Percentiles rank a stretch among this genome's conserved stretches.
These are phyloP conservation scores for Lasiodiplodia sp. DNA, from an alignment of 2,329 filamentous ascomycete species.

Conservation along the genomic window DNA sequence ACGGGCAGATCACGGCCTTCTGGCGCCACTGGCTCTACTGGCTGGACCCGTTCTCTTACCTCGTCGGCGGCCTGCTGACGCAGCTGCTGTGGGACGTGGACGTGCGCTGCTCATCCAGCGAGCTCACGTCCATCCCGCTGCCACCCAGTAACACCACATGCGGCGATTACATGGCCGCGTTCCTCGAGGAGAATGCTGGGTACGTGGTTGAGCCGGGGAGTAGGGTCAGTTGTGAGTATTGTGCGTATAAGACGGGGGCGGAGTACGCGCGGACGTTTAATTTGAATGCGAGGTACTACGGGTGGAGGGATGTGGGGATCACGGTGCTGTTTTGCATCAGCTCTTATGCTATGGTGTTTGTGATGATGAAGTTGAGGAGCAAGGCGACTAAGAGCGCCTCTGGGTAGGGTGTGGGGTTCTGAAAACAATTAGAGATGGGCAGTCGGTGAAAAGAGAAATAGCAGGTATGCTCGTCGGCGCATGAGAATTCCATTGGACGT, in stretches of 20 bases:
- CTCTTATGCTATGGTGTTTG: background rate
- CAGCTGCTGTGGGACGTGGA: constrained; percentile 71
- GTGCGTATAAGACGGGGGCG: background rate
- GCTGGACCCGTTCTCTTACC: constrained; percentile 81
- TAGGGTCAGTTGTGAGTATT: constrained; percentile 37
- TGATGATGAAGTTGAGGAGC: constrained; percentile 23
- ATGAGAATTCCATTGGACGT: no score
- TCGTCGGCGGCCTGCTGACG: constrained; percentile 75
- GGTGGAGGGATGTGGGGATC: background rate
- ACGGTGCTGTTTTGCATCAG: background rate
- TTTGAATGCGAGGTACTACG: background rate
- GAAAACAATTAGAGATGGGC: background rate
- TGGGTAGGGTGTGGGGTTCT: background rate
- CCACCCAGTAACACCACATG: constrained; percentile 56
- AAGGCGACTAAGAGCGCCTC: constrained; percentile 16
- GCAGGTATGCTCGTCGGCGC: no score
- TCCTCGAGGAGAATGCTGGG: no score
- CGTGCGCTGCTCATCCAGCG: constrained; percentile 72
- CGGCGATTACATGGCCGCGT: constrained; percentile 60
- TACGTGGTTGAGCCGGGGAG: constrained; percentile 43
- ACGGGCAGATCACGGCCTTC: constrained; percentile 59
- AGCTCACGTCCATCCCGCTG: constrained; percentile 71
- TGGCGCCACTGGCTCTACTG: constrained; percentile 79
- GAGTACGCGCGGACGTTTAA: background rate
- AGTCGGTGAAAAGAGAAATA: no score